These are phyloP conservation scores for Lachnellula suecica DNA, from an alignment of 2,329 filamentous ascomycete genomes.

Conservation along the genomic window DNA sequence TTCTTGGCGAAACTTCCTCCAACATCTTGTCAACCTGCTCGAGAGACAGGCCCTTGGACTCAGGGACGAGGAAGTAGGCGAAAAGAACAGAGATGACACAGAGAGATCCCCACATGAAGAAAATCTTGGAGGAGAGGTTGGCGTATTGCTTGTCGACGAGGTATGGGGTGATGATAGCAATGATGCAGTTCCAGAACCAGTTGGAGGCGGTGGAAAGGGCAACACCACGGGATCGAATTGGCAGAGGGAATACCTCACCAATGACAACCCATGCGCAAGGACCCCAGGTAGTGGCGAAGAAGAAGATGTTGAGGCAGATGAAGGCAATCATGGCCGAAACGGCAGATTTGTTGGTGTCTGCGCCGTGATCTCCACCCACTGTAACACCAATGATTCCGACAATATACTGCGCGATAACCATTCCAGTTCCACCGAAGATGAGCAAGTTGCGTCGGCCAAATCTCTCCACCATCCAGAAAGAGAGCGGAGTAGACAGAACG, in stretches of 20 bases:
- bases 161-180: constrained; percentile 76
- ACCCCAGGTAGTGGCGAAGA: constrained; percentile 87
- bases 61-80: constrained; percentile 75
- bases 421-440: constrained; percentile 74
- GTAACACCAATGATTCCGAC: constrained; percentile 75
- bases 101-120: constrained; percentile 72
- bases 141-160: constrained; percentile 70
- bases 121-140: constrained; percentile 71
- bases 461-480: constrained; percentile 82
- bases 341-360: constrained; percentile 54
- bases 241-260: constrained; percentile 87
- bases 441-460: constrained; percentile 80
- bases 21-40: constrained; percentile 82
- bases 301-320: constrained; percentile 91
- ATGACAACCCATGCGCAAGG: constrained; percentile 73
- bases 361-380: constrained; percentile 46
- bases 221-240: constrained; percentile 85
- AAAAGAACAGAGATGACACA: constrained; percentile 72
- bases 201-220: constrained; percentile 84
- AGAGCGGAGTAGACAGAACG: constrained; percentile 79
- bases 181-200: constrained; percentile 86
- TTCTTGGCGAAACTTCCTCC: constrained; percentile 44
- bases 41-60: constrained; percentile 82
- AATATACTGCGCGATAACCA: constrained; percentile 84
- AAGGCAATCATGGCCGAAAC: constrained; percentile 75